phyloP scores from a whole-genome alignment of 192 early-diverging fungal genomes.

The Borealophlyctis nickersoniae region DNA sequence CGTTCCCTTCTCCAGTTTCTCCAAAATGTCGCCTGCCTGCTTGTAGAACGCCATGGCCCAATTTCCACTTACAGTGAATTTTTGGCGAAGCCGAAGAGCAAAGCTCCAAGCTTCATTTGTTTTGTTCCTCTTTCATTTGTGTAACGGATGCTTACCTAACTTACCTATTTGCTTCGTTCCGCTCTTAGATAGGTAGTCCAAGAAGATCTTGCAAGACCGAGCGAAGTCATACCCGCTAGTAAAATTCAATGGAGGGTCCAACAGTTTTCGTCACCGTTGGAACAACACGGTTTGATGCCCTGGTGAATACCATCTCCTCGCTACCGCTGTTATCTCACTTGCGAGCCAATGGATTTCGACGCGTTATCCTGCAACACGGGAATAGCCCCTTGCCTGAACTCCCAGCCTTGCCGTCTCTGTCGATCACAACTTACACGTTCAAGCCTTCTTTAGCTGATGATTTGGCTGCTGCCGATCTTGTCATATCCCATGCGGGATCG shows the following conservation, averaged over 20 bases:
- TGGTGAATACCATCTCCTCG: conserved; percentile 53
- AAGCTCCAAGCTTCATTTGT: no score
- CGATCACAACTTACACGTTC: conserved; percentile 57
- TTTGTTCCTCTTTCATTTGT: no score
- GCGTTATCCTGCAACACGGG: conserved; percentile 39
- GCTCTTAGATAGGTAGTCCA: no score
- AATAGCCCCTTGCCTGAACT: conserved; percentile 5
- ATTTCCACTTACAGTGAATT: no score
- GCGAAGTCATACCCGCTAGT: no score
- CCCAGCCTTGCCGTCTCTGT: conserved; percentile 10
- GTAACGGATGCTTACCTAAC: no score
- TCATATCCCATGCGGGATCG: conserved; percentile 85
- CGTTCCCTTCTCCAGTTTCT: conserved; percentile 62
- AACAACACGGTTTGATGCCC: conserved; percentile 82
- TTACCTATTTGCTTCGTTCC: no score
- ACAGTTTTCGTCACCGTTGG: conserved; percentile 83
- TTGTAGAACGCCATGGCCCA: conserved; percentile 36
- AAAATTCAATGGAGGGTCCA: not conserved
- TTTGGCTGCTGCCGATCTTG: conserved; percentile 62
- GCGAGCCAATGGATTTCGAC: conserved; percentile 43
- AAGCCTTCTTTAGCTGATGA: conserved; percentile 49
- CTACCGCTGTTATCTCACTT: conserved; percentile 49
- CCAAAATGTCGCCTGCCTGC: conserved; percentile 71
- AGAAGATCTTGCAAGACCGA: no score
- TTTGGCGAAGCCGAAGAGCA: no score